Conservation (phyloP, 306 rosid species). For the Dryas drummondii region DNA sequence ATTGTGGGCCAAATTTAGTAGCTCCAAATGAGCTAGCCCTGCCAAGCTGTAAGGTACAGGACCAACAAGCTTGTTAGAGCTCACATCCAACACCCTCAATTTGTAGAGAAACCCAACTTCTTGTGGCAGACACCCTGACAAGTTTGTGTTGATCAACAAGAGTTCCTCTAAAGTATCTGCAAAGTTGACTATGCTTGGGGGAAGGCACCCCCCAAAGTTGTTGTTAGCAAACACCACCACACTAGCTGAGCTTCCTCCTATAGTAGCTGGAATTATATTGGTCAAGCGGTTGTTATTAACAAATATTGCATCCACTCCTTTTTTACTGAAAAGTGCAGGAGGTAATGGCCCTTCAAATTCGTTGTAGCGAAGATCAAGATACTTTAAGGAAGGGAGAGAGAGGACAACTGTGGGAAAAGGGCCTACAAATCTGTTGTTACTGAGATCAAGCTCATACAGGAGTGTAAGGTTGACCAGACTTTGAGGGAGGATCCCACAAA, state of each 20-base stretch:
- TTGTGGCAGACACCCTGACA: slow-evolving; percentile 84
- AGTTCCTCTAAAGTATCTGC: slow-evolving; percentile 76
- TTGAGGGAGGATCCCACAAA: slow-evolving; percentile 75
- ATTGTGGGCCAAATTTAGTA: slow-evolving; percentile 67
- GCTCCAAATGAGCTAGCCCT: slow-evolving; percentile 79
- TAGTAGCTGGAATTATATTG: slow-evolving; percentile 40
- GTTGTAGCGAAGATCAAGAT: slow-evolving; percentile 76
- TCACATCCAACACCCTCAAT: slow-evolving; percentile 71
- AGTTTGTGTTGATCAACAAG: slow-evolving; percentile 55
- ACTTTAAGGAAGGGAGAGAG: slow-evolving; percentile 49
- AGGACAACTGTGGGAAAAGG: slow-evolving; percentile 75
- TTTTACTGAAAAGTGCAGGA: slow-evolving; percentile 57
- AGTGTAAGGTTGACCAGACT: slow-evolving; percentile 53
- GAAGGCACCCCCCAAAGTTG: slow-evolving; percentile 71
- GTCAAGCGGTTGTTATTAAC: slow-evolving; percentile 71
- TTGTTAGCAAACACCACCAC: slow-evolving; percentile 83
- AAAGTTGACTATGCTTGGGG: slow-evolving; percentile 55
- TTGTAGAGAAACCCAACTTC: slow-evolving; percentile 86
- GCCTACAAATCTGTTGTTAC: slow-evolving; percentile 87
- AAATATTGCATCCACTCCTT: slow-evolving; percentile 61
- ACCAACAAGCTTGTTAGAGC: slow-evolving; percentile 63
- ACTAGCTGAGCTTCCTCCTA: slow-evolving; percentile 50
- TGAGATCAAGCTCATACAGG: slow-evolving; percentile 78
- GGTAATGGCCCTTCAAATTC: slow-evolving; percentile 86
- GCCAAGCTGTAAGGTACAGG: slow-evolving; percentile 80